These are phyloP conservation scores for Eragrostis nindensis DNA, from an alignment of 176 grass and related monocot species.

Conservation along the genomic window DNA sequence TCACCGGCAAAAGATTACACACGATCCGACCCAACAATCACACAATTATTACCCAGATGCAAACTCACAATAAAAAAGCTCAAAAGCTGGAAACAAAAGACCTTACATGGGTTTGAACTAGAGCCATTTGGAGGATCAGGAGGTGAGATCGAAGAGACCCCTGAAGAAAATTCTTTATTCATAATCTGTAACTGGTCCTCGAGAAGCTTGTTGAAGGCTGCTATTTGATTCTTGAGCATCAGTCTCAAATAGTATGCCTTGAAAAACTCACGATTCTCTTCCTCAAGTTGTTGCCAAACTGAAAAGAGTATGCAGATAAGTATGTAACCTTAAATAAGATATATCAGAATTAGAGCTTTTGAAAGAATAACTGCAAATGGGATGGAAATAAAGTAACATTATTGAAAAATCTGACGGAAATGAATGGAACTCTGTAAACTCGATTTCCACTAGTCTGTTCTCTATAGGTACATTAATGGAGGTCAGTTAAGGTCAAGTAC, in stretches of 20 bases:
- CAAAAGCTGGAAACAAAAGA: conserved; percentile 25
- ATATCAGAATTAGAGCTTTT: background rate
- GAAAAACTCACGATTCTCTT: conserved; percentile 86
- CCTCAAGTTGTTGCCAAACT: conserved; percentile 98
- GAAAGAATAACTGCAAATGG: background rate
- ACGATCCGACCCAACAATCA: background rate
- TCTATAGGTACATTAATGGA: background rate
- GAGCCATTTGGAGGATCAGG: conserved; percentile 77
- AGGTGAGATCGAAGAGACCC: conserved; percentile 50
- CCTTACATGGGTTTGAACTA: conserved; percentile 68
- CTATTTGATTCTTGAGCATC: conserved; percentile 96
- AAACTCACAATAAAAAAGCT: background rate
- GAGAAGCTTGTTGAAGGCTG: conserved; percentile 82
- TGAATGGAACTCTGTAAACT: background rate
- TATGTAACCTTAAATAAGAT: background rate
- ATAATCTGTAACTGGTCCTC: conserved; percentile 74
- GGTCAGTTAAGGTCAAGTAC: background rate
- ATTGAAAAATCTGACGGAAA: conserved; percentile 1
- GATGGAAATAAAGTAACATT: background rate
- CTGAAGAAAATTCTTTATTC: conserved; percentile 67
- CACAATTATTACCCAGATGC: background rate
- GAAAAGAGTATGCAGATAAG: conserved; percentile 38
- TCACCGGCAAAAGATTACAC: background rate
- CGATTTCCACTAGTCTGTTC: background rate
- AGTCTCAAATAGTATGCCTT: conserved; percentile 94